Conservation (phyloP, 2,329 filamentous ascomycete species). For the Sclerotiophoma versabilis region DNA sequence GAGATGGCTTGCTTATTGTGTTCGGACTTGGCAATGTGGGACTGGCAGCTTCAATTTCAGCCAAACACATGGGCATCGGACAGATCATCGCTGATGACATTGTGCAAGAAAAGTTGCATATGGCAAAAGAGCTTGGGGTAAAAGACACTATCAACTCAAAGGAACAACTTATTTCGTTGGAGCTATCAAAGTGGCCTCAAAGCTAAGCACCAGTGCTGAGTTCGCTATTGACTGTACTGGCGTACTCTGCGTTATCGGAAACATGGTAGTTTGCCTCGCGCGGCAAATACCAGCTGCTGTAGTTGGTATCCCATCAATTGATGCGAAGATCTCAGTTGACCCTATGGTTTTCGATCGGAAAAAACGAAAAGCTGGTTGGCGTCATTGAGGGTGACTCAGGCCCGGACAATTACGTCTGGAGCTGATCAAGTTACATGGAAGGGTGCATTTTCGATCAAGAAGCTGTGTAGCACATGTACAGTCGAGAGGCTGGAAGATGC, state of each 20-base stretch:
- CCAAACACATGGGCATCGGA: constrained; percentile 37
- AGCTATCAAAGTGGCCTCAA: constrained; percentile 34
- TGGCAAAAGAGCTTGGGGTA: constrained; percentile 56
- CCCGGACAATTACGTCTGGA: neutral
- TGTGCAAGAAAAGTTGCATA: constrained; percentile 50
- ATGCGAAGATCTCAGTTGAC: constrained; percentile 7
- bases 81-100: constrained; percentile 58
- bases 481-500: constrained; percentile 5
- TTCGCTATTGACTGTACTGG: constrained; percentile 43
- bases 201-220: constrained; percentile 30
- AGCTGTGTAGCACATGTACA: constrained; percentile 1
- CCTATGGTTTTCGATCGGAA: constrained; percentile 5
- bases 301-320: constrained; percentile 2
- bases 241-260: constrained; percentile 10
- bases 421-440: neutral
- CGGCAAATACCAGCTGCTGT: constrained; percentile 4
- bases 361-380: constrained; percentile 6
- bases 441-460: constrained; percentile 1
- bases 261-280: constrained; percentile 10
- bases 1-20: constrained; percentile 43
- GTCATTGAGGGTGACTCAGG: constrained; percentile 5
- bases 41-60: constrained; percentile 51
- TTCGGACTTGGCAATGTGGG: constrained; percentile 54
- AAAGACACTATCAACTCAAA: constrained; percentile 51
- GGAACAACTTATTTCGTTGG: constrained; percentile 33